These are phyloP conservation scores for Boletus rufocinnamomeus DNA, from an alignment of 768 basidiomycete genomes.

Conservation along the genomic window DNA sequence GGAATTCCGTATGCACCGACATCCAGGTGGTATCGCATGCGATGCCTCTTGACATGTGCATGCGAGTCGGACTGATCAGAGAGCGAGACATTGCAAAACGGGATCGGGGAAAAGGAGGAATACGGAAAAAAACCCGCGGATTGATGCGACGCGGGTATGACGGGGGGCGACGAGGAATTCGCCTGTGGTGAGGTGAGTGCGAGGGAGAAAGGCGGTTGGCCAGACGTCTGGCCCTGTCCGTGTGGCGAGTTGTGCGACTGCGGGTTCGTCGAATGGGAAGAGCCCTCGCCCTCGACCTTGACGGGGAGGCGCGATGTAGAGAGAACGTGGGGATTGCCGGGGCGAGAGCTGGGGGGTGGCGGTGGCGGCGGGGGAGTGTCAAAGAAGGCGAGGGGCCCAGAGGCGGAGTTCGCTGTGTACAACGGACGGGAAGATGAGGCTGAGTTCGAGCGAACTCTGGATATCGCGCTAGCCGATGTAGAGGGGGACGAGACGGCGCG, in stretches of 20 bases:
- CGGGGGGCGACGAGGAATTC: slow-evolving; percentile 32
- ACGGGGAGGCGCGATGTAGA: slow-evolving; percentile 46
- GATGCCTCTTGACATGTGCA: slow-evolving; percentile 34
- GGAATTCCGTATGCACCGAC: slow-evolving; percentile 87
- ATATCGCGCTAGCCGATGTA: slow-evolving; percentile 33
- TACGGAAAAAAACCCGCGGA: slow-evolving; percentile 39
- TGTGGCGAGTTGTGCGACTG: slow-evolving; percentile 39
- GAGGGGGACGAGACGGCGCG: slow-evolving; percentile 34
- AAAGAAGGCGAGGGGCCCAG: slow-evolving; percentile 41
- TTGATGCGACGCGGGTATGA: slow-evolving; percentile 33
- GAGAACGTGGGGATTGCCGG: slow-evolving; percentile 40
- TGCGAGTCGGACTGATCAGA: slow-evolving; percentile 31
- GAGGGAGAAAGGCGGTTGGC: slow-evolving; percentile 40
- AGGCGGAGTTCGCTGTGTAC: slow-evolving; percentile 38
- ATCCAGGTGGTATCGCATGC: slow-evolving; percentile 55
- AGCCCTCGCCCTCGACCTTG: slow-evolving; percentile 48
- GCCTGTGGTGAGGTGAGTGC: slow-evolving; percentile 48
- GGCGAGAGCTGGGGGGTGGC: slow-evolving; percentile 43
- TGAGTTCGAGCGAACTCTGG: slow-evolving; percentile 49
- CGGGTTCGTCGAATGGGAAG: slow-evolving; percentile 34
- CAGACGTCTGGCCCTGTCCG: slow-evolving; percentile 36
- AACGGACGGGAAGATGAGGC: slow-evolving; percentile 43
- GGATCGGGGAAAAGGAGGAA: slow-evolving; percentile 36
- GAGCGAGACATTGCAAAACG: slow-evolving; percentile 30
- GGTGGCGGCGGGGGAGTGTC: slow-evolving; percentile 41